Evolutionary conservation across 352 stramenopile genomes (phyloP).

Genomic region (Globisporangium perplexum): DNA sequence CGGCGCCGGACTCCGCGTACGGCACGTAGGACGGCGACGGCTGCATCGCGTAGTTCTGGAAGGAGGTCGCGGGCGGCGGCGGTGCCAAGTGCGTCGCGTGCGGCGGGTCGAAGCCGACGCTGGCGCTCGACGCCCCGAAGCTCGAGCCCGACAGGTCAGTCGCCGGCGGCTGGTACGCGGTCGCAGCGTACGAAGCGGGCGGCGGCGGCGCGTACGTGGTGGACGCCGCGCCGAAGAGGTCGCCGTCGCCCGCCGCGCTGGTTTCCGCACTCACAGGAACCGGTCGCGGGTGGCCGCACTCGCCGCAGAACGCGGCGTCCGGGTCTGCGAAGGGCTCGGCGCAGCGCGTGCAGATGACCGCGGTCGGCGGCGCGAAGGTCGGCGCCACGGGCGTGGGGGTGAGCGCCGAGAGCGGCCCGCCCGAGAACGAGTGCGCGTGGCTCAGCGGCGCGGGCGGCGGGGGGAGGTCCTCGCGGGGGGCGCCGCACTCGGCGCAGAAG

Average conservation of each 20-base stretch:
- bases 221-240: constrained; percentile 49
- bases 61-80: constrained; percentile 13
- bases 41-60: constrained; percentile 13
- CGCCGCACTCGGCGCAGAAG: constrained; percentile 81
- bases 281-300: constrained; percentile 55
- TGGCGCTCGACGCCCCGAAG: constrained; percentile 20
- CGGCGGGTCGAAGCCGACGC: constrained; percentile 21
- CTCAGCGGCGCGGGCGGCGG: constrained; percentile 3
- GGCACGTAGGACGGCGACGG: constrained; percentile 19
- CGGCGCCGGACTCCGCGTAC: constrained; percentile 2
- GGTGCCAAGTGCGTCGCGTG: constrained; percentile 14
- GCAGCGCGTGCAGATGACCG: constrained; percentile 40
- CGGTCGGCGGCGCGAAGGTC: constrained; percentile 10
- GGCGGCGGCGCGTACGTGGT: constrained; percentile 14
- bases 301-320: constrained; percentile 61
- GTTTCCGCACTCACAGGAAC: constrained; percentile 4
- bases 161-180: constrained; percentile 1
- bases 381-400: constrained; percentile 12
- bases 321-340: constrained; percentile 40
- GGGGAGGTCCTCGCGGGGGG: constrained; percentile 56
- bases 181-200: background rate
- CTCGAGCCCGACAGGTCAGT: constrained; percentile 12
- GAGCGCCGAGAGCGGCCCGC: constrained; percentile 10
- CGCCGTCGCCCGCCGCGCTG: constrained; percentile 24
- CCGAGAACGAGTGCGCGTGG: background rate